phyloP scores from a whole-genome alignment of 148 eudicot species.

The Arbutus unedo region DNA sequence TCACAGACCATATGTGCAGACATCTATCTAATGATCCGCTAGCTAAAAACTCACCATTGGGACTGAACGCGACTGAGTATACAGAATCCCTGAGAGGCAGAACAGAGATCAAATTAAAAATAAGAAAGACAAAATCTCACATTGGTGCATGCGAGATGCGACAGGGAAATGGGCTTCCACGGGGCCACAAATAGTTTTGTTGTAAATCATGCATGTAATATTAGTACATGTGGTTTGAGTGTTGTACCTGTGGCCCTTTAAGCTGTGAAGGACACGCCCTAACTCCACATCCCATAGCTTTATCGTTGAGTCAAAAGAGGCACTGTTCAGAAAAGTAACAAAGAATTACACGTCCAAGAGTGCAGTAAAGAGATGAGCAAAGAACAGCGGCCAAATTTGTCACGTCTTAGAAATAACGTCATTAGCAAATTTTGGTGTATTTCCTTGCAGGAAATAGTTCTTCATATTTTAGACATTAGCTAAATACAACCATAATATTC shows the following conservation, averaged over 20 bases:
- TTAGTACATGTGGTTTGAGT: not conserved
- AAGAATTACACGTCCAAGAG: not conserved
- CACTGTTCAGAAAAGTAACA: slow-evolving; percentile 29
- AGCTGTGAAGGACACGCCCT: slow-evolving; percentile 51
- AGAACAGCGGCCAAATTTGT: not conserved
- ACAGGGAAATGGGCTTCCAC: not conserved
- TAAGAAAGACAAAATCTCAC: not conserved
- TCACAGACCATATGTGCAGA: slow-evolving; percentile 76
- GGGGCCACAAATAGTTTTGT: not conserved
- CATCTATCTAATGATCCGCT: slow-evolving; percentile 82
- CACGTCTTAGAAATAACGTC: not conserved
- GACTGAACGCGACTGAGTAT: slow-evolving; percentile 87
- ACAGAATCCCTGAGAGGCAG: slow-evolving; percentile 63
- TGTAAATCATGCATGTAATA: not conserved
- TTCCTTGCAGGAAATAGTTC: not conserved
- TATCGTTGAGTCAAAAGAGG: slow-evolving; percentile 74
- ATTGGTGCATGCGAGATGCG: not conserved
- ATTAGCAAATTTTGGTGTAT: not conserved
- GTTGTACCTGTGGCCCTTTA: slow-evolving; percentile 62
- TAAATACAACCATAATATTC: not conserved
- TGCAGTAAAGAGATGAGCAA: not conserved
- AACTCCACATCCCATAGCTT: slow-evolving; percentile 66
- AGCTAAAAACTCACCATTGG: slow-evolving; percentile 73
- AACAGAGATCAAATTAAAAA: not conserved
- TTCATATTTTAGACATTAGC: not conserved